Conservation (phyloP, 2,329 filamentous ascomycete genomes). For the Apiospora rasikravindrae region DNA sequence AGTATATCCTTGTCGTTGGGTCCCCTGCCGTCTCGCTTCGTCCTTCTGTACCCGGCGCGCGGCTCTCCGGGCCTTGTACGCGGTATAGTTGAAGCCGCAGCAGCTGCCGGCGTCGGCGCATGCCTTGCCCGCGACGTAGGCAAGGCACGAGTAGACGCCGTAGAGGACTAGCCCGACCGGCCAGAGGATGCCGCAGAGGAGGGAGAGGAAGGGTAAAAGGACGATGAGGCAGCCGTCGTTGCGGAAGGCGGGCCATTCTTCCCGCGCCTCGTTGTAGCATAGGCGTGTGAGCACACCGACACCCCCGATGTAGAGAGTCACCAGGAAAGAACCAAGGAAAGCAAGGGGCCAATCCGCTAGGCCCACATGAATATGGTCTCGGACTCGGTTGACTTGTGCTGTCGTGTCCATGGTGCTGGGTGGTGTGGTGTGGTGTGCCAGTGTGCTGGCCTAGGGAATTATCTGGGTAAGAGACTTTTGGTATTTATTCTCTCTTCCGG, state of each 20-base stretch:
- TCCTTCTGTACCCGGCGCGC: not conserved
- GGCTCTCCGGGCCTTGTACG: not conserved
- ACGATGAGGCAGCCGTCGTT: not conserved
- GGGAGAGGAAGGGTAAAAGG: not conserved
- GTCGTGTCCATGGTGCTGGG: not conserved
- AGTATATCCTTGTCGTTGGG: not conserved
- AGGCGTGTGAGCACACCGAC: rapidly evolving
- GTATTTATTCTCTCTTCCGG: no score
- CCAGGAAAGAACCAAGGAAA: not conserved
- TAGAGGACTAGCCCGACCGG: not conserved
- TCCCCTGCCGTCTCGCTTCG: no score
- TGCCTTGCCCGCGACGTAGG: not conserved
- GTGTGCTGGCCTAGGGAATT: not conserved
- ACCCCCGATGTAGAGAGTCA: not conserved
- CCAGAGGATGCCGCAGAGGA: not conserved
- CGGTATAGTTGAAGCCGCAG: not conserved
- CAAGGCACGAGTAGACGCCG: rapidly evolving
- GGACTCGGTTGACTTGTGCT: not conserved
- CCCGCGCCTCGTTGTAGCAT: not conserved
- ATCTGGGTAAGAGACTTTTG: not conserved
- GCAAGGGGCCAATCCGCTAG: no score
- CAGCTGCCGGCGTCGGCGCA: not conserved
- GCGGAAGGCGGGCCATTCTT: not conserved
- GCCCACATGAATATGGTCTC: no score
- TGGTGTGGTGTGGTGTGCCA: not conserved